phyloP scores from a whole-genome alignment of 805 yeast genomes.

The Hanseniaspora occidentalis region DNA sequence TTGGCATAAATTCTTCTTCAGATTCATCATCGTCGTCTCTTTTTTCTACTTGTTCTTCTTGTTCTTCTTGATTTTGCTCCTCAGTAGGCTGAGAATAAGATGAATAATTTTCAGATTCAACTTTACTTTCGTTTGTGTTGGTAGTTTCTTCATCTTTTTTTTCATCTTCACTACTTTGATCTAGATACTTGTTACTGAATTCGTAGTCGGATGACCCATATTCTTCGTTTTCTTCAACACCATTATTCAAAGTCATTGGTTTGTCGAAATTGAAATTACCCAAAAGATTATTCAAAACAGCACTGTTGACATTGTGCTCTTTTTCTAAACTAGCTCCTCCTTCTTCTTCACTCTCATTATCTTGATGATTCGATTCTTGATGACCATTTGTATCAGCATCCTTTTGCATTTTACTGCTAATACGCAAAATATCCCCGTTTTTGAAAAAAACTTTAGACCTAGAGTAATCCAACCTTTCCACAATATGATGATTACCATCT shows the following conservation, averaged over 20 bases:
- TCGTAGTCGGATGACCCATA: conserved; percentile 33
- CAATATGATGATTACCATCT: conserved; percentile 65
- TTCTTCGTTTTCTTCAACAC: conserved; percentile 27
- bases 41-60: conserved; percentile 14
- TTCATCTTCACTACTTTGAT: conserved; percentile 17
- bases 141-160: conserved; percentile 16
- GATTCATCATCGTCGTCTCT: conserved; percentile 6
- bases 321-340: conserved; percentile 10
- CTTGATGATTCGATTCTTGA: conserved; percentile 19
- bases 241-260: conserved; percentile 28
- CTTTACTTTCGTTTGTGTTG: conserved; percentile 5
- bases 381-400: conserved; percentile 4
- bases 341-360: conserved; percentile 15
- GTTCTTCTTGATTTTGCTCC: background rate
- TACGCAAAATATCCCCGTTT: conserved; percentile 2
- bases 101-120: conserved; percentile 3
- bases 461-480: conserved; percentile 41
- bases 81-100: background rate
- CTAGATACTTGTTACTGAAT: conserved; percentile 23
- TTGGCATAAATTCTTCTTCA: conserved; percentile 41
- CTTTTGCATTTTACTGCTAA: conserved; percentile 3
- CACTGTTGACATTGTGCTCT: conserved; percentile 33
- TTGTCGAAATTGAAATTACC: conserved; percentile 39
- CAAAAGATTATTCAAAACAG: conserved; percentile 37
- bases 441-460: conserved; percentile 12